Evolutionary conservation across 2,329 filamentous ascomycete species (phyloP).

Genomic region (Microdochium nivale): DNA sequence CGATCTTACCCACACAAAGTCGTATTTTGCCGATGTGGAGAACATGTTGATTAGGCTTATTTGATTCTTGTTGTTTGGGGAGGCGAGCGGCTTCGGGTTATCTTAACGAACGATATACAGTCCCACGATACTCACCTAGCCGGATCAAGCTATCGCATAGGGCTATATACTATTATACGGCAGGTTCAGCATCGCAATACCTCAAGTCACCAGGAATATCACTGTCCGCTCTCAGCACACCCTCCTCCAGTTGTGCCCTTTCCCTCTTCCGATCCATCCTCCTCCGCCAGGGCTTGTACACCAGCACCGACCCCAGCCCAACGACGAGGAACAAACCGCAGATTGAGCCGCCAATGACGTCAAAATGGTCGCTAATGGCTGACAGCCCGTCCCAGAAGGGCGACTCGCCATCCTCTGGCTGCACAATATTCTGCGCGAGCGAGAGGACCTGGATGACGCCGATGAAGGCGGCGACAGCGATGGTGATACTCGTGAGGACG

Average conservation of each 20-base stretch:
- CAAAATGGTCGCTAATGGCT: constrained; percentile 69
- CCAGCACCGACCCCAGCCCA: constrained; percentile 61
- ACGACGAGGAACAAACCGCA: constrained; percentile 77
- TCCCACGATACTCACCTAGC: too few relatives aligned
- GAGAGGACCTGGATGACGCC: constrained; percentile 78
- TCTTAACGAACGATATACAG: too few relatives aligned
- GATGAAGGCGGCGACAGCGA: constrained; percentile 77
- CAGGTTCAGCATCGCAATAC: neutral
- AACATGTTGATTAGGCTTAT: neutral
- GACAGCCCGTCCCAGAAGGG: constrained; percentile 87
- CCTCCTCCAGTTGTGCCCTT: neutral
- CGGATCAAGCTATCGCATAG: neutral
- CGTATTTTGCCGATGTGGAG: neutral
- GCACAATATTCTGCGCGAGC: constrained; percentile 59
- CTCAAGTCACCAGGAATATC: neutral
- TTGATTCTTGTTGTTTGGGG: neutral
- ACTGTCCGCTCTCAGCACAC: neutral
- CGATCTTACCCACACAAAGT: neutral
- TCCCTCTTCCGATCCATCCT: constrained; percentile 26
- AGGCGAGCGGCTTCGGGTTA: too few relatives aligned
- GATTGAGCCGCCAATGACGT: constrained; percentile 78
- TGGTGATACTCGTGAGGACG: constrained; percentile 74
- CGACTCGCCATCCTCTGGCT: constrained; percentile 54
- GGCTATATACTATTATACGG: neutral
- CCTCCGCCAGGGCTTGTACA: constrained; percentile 73